Evolutionary conservation across 495 filamentous ascomycete genomes (phyloP), one percentile per base, ranked within the genome.

Genomic region (Xylaria curta): DNA sequence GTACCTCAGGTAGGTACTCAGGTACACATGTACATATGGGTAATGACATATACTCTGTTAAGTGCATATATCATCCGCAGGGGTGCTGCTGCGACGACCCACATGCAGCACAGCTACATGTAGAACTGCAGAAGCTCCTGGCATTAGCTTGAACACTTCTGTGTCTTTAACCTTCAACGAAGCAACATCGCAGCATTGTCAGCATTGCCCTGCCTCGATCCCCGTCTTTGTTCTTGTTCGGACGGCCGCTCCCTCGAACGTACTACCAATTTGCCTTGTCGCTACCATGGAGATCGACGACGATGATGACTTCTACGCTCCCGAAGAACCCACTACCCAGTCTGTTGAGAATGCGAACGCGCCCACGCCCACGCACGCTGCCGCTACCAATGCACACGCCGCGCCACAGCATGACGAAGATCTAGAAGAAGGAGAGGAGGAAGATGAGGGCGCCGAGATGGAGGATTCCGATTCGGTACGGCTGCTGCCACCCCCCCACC

Each of bases 401-500:
- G 73, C 69, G 19, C 58, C 71, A 1, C 74, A 69, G 53, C 64
- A 73, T 4, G 76, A 82, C 60, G 85, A 85, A 31, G 87, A 88
- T 69, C 78, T 89, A 63, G 88, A 89, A 77, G 87, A 87, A 60
- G 82, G 86, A 33, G 88, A 90, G 56, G 87, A 89, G 74, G 88
- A 91, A 69, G 92, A 92, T 60, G 91, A 93, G 72, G 88, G 88
- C 2, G 90, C 90, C 36, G 91, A 92, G 67, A 93, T 93, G 81
- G 91, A 93, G 62, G 93, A 94, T 73, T 87, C 88, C 44, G 92
- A 91, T 46, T 86, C 64, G 71, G 78, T 76, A 75, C 54, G 26
- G 54, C 77, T 68, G 33, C 19, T n/a, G 58, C 49, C 58, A 0
- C 33, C 44, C 28, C 46, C 13, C n/a, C 51, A 49, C 33, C 44